Conservation (phyloP, 176 grass and related monocot genomes). For the Rhipidocladum racemiflorum region DNA sequence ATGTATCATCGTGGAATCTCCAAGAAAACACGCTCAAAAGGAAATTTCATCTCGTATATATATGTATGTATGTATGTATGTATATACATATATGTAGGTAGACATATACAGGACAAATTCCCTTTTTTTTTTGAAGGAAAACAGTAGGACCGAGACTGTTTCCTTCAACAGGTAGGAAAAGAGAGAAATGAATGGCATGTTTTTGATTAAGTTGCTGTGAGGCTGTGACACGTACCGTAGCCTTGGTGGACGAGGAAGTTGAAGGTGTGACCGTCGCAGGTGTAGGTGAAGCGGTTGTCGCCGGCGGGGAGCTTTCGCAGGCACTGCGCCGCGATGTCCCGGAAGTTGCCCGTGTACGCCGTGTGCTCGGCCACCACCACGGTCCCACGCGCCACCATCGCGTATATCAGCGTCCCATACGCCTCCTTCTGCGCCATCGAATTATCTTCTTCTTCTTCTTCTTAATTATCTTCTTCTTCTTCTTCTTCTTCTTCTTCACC, state of each 20-base stretch:
- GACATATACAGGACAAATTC: neutral
- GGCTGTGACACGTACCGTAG: conserved; percentile 37
- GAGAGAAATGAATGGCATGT: neutral
- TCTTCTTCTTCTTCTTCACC: too few species aligned
- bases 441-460: neutral
- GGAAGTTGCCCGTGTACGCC: conserved; percentile 81
- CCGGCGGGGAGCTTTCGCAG: conserved; percentile 69
- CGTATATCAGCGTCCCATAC: conserved; percentile 55
- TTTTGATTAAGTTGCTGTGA: neutral
- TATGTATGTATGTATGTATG: too few species aligned
- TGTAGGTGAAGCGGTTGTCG: conserved; percentile 85
- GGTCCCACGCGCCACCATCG: conserved; percentile 80
- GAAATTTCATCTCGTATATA: neutral
- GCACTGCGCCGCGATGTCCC: conserved; percentile 73
- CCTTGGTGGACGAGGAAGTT: conserved; percentile 81
- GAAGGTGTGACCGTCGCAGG: conserved; percentile 79
- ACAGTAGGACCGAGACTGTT: neutral
- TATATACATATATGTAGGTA: neutral
- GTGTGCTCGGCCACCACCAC: conserved; percentile 75
- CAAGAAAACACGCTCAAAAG: neutral
- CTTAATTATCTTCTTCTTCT: neutral
- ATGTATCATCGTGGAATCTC: too few species aligned
- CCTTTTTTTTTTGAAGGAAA: too few species aligned
- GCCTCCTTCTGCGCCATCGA: conserved; percentile 44
- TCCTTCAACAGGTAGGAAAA: neutral